Conservation (phyloP, 305 asterid genomes). For the Solanum aculeatissimum region DNA sequence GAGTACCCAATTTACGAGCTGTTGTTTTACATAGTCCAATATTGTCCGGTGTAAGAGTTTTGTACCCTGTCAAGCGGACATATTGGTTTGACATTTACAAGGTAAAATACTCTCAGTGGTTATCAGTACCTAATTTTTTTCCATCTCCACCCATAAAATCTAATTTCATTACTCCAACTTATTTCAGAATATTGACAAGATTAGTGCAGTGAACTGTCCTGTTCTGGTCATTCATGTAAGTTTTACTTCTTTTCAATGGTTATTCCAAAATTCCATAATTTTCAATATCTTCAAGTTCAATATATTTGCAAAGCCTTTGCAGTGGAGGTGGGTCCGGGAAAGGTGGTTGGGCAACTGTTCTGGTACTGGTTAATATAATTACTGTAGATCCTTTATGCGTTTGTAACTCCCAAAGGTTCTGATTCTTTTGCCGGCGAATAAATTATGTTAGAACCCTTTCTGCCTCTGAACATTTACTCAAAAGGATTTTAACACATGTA, state of each 20-base stretch:
- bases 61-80: slow-evolving; percentile 89
- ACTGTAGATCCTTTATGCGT: not conserved
- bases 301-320: not conserved
- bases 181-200: slow-evolving; percentile 92
- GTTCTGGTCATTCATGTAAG: slow-evolving; percentile 97
- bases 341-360: not conserved
- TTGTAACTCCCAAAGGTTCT: not conserved
- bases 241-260: slow-evolving; percentile 1
- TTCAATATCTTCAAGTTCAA: not conserved
- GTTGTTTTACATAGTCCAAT: slow-evolving; percentile 95
- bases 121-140: not conserved
- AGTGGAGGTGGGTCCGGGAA: not conserved
- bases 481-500: not conserved
- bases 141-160: slow-evolving; percentile 6
- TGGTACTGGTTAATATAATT: not conserved
- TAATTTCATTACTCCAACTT: slow-evolving; percentile 16
- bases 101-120: slow-evolving; percentile 32
- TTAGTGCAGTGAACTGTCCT: slow-evolving; percentile 70
- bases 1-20: slow-evolving; percentile 75
- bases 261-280: not conserved
- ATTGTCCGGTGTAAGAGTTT: slow-evolving; percentile 87
- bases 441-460: not conserved
- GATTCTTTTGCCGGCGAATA: not conserved
- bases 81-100: slow-evolving; percentile 96
- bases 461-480: not conserved